Evolutionary conservation across 2,329 filamentous ascomycete genomes (phyloP), one percentile per base, ranked within the genome.

Genomic region (Emmonsiellopsis sp.): DNA sequence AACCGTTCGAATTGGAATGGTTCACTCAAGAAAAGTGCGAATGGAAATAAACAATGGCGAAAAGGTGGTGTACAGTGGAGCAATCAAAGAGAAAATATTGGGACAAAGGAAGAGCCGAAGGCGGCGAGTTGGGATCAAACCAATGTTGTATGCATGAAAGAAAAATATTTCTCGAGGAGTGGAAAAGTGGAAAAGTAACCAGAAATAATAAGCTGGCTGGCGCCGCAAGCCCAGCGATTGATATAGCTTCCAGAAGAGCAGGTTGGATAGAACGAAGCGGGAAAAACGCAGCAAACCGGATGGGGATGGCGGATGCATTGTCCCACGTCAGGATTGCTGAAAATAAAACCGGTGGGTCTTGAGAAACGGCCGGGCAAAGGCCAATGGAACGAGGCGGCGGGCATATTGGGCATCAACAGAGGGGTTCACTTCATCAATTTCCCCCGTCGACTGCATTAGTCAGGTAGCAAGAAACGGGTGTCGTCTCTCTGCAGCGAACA

Each of bases 351-450:
- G 32, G 41, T 41, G 50, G 40, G 51, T 53, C 51, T 55, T 52
- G 31, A 50, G 32, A 52, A 46, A 11, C 10, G 6, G 44, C 35
- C n/a, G 44, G 34, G 13, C 42, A 35, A 26, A 49, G 48, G 42
- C 55, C 55, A 57, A 57, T 57, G 55, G 37, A 49, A 52, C 47
- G 54, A 47, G 51, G 31, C 31, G 11, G 34, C 51, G 30, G 38
- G 47, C 42, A 46, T 41, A 52, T 57, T 57, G 55, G 55, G 55
- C 55, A 57, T 52, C 55, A 57, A 57, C 50, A 43, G 49, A 44
- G 42, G 46, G 50, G 45, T 43, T 16, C 16, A 34, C 32, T 46
- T 47, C 16, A 53, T 41, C 54, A 20, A 42, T 31, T 16, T 16
- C 16, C 34, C 46, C 47, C 30, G 47, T 30, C 40, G 35, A 44